phyloP scores from a whole-genome alignment of 2,329 filamentous ascomycete species.

The Fusarium pseudoanthophilum region DNA sequence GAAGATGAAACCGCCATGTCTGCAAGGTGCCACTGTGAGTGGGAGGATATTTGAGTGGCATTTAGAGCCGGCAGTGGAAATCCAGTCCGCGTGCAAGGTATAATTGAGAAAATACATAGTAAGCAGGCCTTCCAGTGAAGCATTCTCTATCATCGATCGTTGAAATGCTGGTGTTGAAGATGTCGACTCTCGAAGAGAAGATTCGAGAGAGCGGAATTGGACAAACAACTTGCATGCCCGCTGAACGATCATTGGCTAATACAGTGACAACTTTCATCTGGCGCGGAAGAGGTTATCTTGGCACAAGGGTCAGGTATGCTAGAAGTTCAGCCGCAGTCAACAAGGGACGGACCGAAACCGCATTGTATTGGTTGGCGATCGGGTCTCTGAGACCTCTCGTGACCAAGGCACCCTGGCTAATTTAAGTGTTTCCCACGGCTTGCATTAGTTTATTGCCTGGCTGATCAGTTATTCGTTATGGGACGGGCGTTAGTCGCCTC shows the following conservation, averaged over 20 bases:
- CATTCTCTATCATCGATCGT: neutral
- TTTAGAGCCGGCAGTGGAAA: neutral
- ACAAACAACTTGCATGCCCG: neutral
- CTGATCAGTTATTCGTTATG: neutral
- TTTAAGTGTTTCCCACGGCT: neutral
- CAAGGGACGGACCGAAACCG: constrained; percentile 35
- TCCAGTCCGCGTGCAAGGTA: rapidly evolving
- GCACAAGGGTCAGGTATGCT: constrained; percentile 1
- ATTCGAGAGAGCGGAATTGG: neutral
- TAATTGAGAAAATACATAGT: rapidly evolving
- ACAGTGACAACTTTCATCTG: neutral
- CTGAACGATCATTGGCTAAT: neutral
- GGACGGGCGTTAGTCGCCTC: neutral
- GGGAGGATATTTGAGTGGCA: neutral
- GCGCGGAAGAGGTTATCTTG: neutral
- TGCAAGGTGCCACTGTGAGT: neutral
- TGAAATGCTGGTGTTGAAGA: neutral
- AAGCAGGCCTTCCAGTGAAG: neutral
- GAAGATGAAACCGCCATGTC: constrained; percentile 30
- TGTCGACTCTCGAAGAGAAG: neutral
- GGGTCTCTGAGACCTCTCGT: neutral
- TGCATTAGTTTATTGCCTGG: neutral
- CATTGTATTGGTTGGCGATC: constrained; percentile 7
- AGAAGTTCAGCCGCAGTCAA: constrained; percentile 23
- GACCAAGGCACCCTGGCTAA: constrained; percentile 1